Base-by-base conservation (phyloP, 176 grass and related monocot species). In the Poa pratensis region DNA sequence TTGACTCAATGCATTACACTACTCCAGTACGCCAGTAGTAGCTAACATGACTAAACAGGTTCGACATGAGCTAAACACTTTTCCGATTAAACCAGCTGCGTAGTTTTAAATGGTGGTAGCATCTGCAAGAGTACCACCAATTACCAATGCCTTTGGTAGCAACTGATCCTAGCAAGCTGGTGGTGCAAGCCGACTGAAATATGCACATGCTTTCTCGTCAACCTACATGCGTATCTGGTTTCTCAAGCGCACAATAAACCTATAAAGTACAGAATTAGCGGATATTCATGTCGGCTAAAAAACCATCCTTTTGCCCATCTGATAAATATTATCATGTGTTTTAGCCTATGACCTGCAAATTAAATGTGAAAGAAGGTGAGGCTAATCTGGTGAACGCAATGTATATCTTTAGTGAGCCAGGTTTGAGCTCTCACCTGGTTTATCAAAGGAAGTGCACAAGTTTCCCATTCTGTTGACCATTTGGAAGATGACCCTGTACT, bases 401-500 rank as follows among this genome's bases (percentile, higher is more conserved):
- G 24, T 27, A 32, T 11, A 73, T 54, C 3, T 58, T 43, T 20
- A 89, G 51, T 6, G 15, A 72, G 9, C 1, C 16, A 80, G 68
- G 14, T 60, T 80, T 65, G 71, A 28, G 32, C 64, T 88, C 18
- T 81, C 80, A 76, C 92, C 87, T 91, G 82, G 24, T 80, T 92
- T 78, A 98, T 88, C 20, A 94, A 79, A 54, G 96, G 88, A 77
- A 94, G 81, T 7, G 91, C 96, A 86, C 82, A 68, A 22, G 70
- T 74, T 89, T 91, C 90, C 96, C 93, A 95, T 79, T 96, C 91
- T 9, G 64, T 71, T 80, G 83, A 88, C 93, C 96, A 96, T 82
- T 80, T 98, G 7, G 93, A 84, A 77, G 83, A 89, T 22, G 80
- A 90, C 3, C 87, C 83, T 70, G 80, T 94, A 74, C 69, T 66